Conservation (phyloP, 2,329 filamentous ascomycete species). For the Xylariaceae sp. region DNA sequence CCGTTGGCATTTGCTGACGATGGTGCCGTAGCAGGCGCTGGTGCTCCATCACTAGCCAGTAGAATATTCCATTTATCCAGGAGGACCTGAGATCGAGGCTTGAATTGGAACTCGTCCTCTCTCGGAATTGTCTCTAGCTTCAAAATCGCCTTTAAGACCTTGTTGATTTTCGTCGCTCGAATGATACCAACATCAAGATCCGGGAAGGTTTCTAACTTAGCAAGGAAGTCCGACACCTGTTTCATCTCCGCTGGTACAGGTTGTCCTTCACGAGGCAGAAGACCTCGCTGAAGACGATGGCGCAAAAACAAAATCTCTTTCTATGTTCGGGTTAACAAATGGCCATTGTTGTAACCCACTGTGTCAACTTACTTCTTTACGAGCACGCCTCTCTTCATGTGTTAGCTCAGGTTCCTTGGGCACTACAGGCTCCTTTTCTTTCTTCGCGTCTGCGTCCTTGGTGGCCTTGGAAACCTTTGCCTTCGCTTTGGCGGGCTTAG, state of each 20-base stretch:
- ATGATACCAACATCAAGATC: constrained; percentile 89
- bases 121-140: constrained; percentile 82
- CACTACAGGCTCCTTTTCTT: constrained; percentile 44
- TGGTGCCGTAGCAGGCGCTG: constrained; percentile 30
- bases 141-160: constrained; percentile 90
- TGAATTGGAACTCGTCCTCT: constrained; percentile 87
- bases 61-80: constrained; percentile 87
- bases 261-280: constrained; percentile 76
- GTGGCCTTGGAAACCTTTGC: constrained; percentile 45
- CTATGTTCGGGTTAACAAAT: constrained; percentile 42
- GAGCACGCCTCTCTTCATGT: constrained; percentile 52
- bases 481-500: constrained; percentile 55
- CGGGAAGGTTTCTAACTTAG: constrained; percentile 71
- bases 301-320: constrained; percentile 86
- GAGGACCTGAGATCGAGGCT: constrained; percentile 71
- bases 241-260: constrained; percentile 86
- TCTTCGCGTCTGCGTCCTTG: constrained; percentile 47
- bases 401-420: constrained; percentile 56
- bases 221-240: constrained; percentile 70
- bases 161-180: constrained; percentile 92
- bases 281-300: constrained; percentile 91
- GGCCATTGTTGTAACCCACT: not conserved
- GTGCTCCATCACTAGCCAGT: constrained; percentile 56
- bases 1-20: constrained; percentile 40
- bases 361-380: constrained; percentile 51